These are phyloP conservation scores for Gelatoporia subvermispora DNA, from an alignment of 768 basidiomycete genomes.

Conservation along the genomic window DNA sequence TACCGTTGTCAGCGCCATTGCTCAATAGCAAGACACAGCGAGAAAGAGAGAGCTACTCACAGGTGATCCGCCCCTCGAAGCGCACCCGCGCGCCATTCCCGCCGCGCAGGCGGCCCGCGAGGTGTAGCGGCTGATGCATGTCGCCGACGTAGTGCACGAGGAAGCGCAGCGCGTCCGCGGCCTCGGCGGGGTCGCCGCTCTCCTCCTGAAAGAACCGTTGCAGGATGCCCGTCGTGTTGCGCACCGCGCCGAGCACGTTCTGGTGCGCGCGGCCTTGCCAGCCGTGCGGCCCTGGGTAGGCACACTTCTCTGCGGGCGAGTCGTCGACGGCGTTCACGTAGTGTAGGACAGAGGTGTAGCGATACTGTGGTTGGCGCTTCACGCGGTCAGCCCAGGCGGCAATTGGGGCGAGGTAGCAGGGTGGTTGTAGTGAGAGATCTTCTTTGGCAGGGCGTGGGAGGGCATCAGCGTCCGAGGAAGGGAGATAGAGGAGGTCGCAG, in stretches of 20 bases:
- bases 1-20: not conserved
- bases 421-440: conserved; percentile 26
- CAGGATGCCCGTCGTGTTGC: conserved; percentile 62
- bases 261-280: conserved; percentile 54
- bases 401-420: conserved; percentile 78
- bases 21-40: not conserved
- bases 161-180: conserved; percentile 86
- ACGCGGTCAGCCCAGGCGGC: conserved; percentile 86
- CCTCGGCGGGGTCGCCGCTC: conserved; percentile 21
- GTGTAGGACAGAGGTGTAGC: conserved; percentile 70
- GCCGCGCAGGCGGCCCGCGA: conserved; percentile 82
- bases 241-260: conserved; percentile 76
- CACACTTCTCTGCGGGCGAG: conserved; percentile 69
- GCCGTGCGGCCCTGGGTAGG: conserved; percentile 70
- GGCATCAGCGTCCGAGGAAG: not conserved
- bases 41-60: conserved; percentile 36
- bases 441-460: conserved; percentile 8
- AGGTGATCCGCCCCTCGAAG: conserved; percentile 68
- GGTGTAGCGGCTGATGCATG: conserved; percentile 89
- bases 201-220: conserved; percentile 21
- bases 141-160: conserved; percentile 92
- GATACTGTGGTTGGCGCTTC: conserved; percentile 43
- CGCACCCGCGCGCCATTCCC: conserved; percentile 77
- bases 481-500: conserved; percentile 62
- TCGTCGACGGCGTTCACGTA: conserved; percentile 74